These are phyloP conservation scores for Lathyrus sativus DNA, from an alignment of 306 rosid species.

Conservation along the genomic window DNA sequence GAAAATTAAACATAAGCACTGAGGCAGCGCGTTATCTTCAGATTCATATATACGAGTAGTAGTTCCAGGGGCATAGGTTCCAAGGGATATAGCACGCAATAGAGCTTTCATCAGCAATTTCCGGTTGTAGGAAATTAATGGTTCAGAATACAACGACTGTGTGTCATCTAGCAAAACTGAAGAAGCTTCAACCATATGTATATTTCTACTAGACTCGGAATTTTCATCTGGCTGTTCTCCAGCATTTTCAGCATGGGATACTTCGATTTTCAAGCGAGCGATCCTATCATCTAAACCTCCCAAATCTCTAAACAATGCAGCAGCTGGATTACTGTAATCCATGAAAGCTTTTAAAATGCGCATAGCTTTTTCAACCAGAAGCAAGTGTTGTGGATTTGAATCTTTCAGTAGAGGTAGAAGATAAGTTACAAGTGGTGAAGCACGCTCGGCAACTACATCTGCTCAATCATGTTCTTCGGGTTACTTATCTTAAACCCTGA, in stretches of 20 bases:
- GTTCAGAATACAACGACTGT: slow-evolving; percentile 80
- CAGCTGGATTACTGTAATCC: slow-evolving; percentile 98
- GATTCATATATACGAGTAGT: slow-evolving; percentile 78
- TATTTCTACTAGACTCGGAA: slow-evolving; percentile 54
- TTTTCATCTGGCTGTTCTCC: slow-evolving; percentile 66
- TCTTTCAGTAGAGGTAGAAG: slow-evolving; percentile 93
- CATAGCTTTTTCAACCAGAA: slow-evolving; percentile 90
- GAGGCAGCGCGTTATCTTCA: slow-evolving; percentile 85
- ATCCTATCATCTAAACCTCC: slow-evolving; percentile 97
- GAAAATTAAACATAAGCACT: slow-evolving; percentile 80
- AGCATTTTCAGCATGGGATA: slow-evolving; percentile 76
- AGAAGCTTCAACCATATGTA: slow-evolving; percentile 50
- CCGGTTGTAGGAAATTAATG: slow-evolving; percentile 75
- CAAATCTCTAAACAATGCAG: slow-evolving; percentile 91
- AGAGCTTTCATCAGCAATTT: slow-evolving; percentile 85
- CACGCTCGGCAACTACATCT: too few species aligned
- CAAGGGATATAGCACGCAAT: slow-evolving; percentile 91
- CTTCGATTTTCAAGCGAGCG: slow-evolving; percentile 85
- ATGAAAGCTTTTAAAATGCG: slow-evolving; percentile 93
- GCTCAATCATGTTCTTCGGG: too few species aligned
- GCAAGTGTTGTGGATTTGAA: slow-evolving; percentile 84
- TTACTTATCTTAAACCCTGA: too few species aligned
- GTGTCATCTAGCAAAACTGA: slow-evolving; percentile 64
- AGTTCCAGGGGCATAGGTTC: slow-evolving; percentile 95
- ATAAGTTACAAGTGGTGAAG: too few species aligned